phyloP scores from a whole-genome alignment of 495 filamentous ascomycete genomes.

The Pseudoneurospora amorphoporcata region DNA sequence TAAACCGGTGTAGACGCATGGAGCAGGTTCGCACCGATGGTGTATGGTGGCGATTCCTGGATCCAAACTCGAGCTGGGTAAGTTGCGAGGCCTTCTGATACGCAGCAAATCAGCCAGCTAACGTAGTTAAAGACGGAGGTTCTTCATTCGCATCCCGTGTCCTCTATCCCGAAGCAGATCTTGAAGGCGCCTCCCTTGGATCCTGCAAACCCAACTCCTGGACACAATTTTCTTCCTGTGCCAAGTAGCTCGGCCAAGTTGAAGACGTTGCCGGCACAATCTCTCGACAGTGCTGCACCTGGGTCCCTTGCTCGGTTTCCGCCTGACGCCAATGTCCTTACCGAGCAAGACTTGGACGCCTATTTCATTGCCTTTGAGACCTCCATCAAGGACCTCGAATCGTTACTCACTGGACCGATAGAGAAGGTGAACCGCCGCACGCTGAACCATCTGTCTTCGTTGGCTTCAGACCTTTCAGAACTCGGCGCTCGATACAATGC shows the following conservation, averaged over 20 bases:
- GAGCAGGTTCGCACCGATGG: constrained; percentile 87
- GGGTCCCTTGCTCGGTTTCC: constrained; percentile 71
- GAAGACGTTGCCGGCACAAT: constrained; percentile 43
- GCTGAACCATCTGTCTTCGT: constrained; percentile 65
- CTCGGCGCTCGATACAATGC: constrained; percentile 90
- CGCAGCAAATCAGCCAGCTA: constrained; percentile 11
- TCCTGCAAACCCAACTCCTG: constrained; percentile 81
- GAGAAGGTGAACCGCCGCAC: constrained; percentile 92
- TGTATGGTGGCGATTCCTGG: constrained; percentile 94
- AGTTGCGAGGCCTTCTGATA: constrained; percentile 8
- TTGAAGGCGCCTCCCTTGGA: constrained; percentile 90
- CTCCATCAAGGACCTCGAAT: constrained; percentile 77
- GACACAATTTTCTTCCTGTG: constrained; percentile 77
- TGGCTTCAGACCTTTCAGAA: constrained; percentile 84
- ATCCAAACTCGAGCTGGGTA: constrained; percentile 98
- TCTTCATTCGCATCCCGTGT: constrained; percentile 75
- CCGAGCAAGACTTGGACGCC: constrained; percentile 84
- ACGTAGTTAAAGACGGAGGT: constrained; percentile 68
- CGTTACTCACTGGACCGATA: constrained; percentile 78
- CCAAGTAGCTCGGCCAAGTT: constrained; percentile 79
- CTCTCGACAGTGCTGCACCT: constrained; percentile 40
- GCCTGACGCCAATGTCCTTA: constrained; percentile 60
- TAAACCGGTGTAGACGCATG: constrained; percentile 89
- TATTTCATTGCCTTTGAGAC: constrained; percentile 90
- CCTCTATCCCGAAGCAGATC: constrained; percentile 84